Percentiles rank a stretch among this genome's conserved stretches.
phyloP scores from a whole-genome alignment of 140 eudicot species.

The Erigeron philadelphicus region DNA sequence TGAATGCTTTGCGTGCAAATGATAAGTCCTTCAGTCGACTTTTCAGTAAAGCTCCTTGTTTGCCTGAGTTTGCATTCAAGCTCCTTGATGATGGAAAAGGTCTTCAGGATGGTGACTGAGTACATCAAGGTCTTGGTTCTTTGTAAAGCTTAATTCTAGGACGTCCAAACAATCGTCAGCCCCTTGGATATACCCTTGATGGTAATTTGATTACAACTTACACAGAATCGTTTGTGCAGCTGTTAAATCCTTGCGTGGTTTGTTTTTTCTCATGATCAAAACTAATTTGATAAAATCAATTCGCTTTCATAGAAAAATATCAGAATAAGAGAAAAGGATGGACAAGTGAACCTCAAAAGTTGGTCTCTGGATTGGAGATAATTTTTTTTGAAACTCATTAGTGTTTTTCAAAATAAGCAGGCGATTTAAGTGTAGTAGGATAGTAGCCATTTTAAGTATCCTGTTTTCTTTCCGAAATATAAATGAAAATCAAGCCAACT shows the following conservation, averaged over 20 bases:
- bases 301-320: conserved; percentile 4
- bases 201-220: conserved; percentile 35
- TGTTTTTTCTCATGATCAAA: background rate
- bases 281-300: conserved; percentile 6
- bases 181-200: conserved; percentile 76
- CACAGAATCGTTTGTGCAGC: background rate
- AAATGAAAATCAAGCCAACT: background rate
- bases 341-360: background rate
- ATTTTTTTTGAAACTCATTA: background rate
- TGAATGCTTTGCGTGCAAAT: conserved; percentile 72
- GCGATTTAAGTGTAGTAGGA: background rate
- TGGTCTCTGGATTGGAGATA: conserved; percentile 1
- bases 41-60: conserved; percentile 77
- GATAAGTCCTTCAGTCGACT: conserved; percentile 90
- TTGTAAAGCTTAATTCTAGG: conserved; percentile 77
- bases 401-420: background rate
- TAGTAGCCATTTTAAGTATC: background rate
- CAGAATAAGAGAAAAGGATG: conserved; percentile 2
- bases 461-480: too few relatives aligned
- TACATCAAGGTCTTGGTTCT: conserved; percentile 94
- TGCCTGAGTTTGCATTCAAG: conserved; percentile 71
- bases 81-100: conserved; percentile 64
- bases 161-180: conserved; percentile 66
- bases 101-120: conserved; percentile 76
- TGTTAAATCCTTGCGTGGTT: background rate